Base-by-base conservation (phyloP, 2,329 filamentous ascomycete genomes). In the Clarireedia hainanense region DNA sequence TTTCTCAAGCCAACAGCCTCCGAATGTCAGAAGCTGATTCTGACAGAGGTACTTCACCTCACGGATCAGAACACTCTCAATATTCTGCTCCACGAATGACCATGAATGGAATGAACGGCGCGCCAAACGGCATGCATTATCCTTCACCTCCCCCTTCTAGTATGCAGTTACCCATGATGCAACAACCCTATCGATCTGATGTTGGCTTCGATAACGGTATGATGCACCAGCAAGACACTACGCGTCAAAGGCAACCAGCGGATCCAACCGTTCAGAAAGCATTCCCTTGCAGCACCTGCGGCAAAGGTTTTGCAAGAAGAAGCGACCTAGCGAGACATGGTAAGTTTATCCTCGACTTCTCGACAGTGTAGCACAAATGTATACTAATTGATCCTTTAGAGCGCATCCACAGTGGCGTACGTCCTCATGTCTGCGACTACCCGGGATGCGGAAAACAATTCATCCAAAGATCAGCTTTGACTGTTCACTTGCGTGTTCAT, bases 281-380 rank as follows among this genome's bases (percentile, higher is more conserved):
- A 1, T 96, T 94, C 68, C 86, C 90, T 23, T 99, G 94, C 74
- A 88, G 84, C 61, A 92, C 88, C 3, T 99, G 94, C 71, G 81
- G 80, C 57, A 97, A 97, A 73, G 88, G 87, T 24, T 99, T 99
- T 70, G 94, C 94, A 52, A 80, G 94, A 67, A 81, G 94, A 62
- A 97, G 92, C 73, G 94, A 99, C 74, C 82, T 97, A 51, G 90
- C 91, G 61, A 83, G 94, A 66, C 94, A 99, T 74, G 92, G 92
- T 96, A 82, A 71, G 86, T 73, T 20, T 37, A 24, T 37, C 42
- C 23, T 49, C 42, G 24, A 36, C 15, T 9, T 34, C 30, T 9
- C 2, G 7, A 12, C 10, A 6, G n/a, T n/a, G 12, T 27, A 17
- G 6, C 26, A 20, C 3, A 43, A 17, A 6, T n/a, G 7, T 15